Evolutionary conservation across 208 protist genomes (phyloP).

Genomic region (Lotmaria passim): DNA sequence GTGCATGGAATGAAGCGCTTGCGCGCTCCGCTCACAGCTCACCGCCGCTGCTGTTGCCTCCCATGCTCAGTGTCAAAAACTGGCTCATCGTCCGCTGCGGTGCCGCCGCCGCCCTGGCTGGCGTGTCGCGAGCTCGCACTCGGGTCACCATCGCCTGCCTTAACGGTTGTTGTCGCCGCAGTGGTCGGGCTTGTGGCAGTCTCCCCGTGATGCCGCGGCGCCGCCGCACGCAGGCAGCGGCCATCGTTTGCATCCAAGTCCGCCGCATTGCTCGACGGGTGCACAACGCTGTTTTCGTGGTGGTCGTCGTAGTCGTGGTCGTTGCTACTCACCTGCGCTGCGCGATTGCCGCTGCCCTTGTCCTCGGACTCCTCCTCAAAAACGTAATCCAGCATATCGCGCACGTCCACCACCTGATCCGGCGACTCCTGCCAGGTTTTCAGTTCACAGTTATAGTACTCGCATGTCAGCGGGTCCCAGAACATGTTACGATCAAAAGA

Average conservation of each 20-base stretch:
- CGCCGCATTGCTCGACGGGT: not conserved
- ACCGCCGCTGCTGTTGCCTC: not conserved
- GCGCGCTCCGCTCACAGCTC: not conserved
- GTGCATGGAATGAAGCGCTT: not conserved
- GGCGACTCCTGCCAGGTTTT: constrained; percentile 72
- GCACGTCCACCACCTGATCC: constrained; percentile 43
- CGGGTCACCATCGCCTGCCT: not conserved
- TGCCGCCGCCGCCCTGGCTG: not conserved
- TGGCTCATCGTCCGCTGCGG: not conserved
- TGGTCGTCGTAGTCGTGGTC: not conserved
- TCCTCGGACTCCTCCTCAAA: not conserved
- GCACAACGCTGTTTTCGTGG: not conserved
- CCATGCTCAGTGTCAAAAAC: not conserved
- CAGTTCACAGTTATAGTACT: constrained; percentile 78
- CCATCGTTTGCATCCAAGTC: not conserved
- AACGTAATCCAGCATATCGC: constrained; percentile 36
- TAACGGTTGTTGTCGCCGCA: not conserved
- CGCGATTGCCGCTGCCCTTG: not conserved
- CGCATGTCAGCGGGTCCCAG: constrained; percentile 73
- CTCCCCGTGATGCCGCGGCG: constrained; percentile 2
- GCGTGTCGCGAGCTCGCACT: not conserved
- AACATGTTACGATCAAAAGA: constrained; percentile 76
- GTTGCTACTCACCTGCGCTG: not conserved
- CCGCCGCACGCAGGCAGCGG: not conserved
- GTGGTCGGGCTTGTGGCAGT: not conserved